These are phyloP conservation scores for Globisporangium perplexum DNA, from an alignment of 352 stramenopile species.

Conservation along the genomic window DNA sequence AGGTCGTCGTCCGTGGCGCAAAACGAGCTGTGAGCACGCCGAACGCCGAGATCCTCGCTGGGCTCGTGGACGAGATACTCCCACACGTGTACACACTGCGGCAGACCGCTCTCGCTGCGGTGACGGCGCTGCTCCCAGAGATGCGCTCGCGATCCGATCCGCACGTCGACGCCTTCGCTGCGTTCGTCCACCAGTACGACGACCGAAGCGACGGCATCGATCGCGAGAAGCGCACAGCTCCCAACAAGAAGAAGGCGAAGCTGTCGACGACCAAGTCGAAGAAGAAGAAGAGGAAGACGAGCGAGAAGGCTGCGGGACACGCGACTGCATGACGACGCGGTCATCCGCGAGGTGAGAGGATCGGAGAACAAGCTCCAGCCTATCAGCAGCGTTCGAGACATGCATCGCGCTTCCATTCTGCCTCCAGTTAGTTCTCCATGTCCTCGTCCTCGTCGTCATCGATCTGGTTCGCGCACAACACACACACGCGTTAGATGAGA, in stretches of 20 bases:
- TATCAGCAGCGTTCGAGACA: neutral
- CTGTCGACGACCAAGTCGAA: too few species aligned
- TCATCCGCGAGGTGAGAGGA: neutral
- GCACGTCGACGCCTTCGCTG: constrained; percentile 10
- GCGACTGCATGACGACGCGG: neutral
- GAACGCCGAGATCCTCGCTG: neutral
- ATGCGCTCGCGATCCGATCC: constrained; percentile 20
- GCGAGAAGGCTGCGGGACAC: neutral
- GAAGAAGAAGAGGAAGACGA: constrained; percentile 3
- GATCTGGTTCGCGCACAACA: constrained; percentile 14
- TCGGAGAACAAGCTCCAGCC: neutral
- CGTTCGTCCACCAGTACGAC: constrained; percentile 3
- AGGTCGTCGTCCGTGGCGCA: neutral
- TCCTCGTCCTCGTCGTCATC: constrained; percentile 36
- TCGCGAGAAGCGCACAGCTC: neutral
- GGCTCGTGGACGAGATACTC: constrained; percentile 15
- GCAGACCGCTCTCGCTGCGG: constrained; percentile 5
- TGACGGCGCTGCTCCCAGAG: constrained; percentile 16
- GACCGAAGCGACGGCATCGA: neutral
- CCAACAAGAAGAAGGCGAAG: too few species aligned
- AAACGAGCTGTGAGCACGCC: neutral
- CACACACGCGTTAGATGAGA: neutral
- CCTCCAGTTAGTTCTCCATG: constrained; percentile 26
- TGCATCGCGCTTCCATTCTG: neutral
- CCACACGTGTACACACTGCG: constrained; percentile 5